Conservation (phyloP, 1,284 basidiomycete genomes). For the Cutaneotrichosporon arboriforme region DNA sequence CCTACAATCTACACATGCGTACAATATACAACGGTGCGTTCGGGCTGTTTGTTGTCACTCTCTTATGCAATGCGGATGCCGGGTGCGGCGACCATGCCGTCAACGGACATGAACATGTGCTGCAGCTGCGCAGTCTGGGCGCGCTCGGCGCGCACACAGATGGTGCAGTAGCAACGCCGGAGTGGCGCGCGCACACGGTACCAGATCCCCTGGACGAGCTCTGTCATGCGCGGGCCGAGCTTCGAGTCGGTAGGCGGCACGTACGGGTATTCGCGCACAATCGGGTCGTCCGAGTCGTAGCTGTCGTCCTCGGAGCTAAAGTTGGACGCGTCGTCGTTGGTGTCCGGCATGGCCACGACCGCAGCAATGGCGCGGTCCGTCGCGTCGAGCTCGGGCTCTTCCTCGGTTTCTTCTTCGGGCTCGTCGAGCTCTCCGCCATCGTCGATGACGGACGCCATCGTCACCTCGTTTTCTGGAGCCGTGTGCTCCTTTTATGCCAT, state of each 20-base stretch:
- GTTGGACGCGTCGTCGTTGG: too few relatives aligned
- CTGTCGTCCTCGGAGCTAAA: neutral
- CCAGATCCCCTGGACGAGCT: slow-evolving; percentile 4
- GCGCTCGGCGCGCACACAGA: slow-evolving; percentile 9
- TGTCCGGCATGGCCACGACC: neutral
- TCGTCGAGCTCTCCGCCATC: too few relatives aligned
- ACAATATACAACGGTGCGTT: neutral
- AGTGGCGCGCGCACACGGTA: slow-evolving; percentile 7
- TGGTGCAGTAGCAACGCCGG: slow-evolving; percentile 11
- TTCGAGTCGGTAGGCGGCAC: neutral
- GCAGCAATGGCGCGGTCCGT: too few relatives aligned
- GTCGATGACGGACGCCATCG: too few relatives aligned
- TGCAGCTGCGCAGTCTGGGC: slow-evolving; percentile 1
- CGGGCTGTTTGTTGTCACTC: neutral
- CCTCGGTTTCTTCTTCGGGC: too few relatives aligned
- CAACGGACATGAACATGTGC: neutral
- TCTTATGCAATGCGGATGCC: slow-evolving; percentile 3
- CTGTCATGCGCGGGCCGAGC: slow-evolving; percentile 8
- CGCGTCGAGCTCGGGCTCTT: too few relatives aligned
- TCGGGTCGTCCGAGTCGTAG: neutral
- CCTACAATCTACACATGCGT: neutral
- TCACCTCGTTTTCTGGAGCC: too few relatives aligned
- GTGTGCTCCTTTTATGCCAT: slow-evolving; percentile 13
- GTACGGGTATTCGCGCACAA: neutral
- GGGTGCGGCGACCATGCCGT: neutral